These are phyloP conservation scores for Pterulicium gracile DNA, from an alignment of 1,284 basidiomycete genomes.

Conservation along the genomic window DNA sequence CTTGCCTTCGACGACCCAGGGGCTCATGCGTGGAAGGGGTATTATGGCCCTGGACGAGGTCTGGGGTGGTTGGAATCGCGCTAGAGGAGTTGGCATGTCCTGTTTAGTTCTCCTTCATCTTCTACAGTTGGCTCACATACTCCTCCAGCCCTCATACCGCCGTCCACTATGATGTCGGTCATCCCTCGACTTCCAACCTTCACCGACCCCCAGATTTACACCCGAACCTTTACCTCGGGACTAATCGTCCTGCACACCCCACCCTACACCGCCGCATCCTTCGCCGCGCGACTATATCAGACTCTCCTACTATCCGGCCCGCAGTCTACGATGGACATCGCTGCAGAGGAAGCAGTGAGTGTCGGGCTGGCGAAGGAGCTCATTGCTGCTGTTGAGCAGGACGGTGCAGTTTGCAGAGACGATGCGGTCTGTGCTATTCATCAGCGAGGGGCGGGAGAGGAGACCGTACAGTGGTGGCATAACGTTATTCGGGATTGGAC, in stretches of 20 bases:
- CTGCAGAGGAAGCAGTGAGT: slow-evolving; percentile 56
- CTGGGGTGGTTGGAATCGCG: slow-evolving; percentile 97
- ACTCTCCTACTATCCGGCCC: slow-evolving; percentile 37
- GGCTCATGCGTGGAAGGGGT: slow-evolving; percentile 62
- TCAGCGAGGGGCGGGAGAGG: slow-evolving; percentile 15
- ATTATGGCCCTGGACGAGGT: slow-evolving; percentile 89
- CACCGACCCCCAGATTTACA: slow-evolving; percentile 60
- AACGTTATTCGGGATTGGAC: neutral
- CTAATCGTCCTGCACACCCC: slow-evolving; percentile 82
- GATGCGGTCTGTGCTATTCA: slow-evolving; percentile 38
- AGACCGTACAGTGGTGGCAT: slow-evolving; percentile 19
- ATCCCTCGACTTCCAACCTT: slow-evolving; percentile 57
- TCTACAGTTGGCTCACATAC: slow-evolving; percentile 10
- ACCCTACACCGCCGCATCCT: slow-evolving; percentile 51
- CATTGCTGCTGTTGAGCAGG: slow-evolving; percentile 58
- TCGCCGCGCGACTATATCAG: slow-evolving; percentile 52
- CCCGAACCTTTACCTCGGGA: slow-evolving; percentile 60
- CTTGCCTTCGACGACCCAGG: slow-evolving; percentile 15
- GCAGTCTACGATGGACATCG: slow-evolving; percentile 53
- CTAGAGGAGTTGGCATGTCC: slow-evolving; percentile 79
- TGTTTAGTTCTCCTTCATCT: slow-evolving; percentile 6
- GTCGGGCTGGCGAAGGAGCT: slow-evolving; percentile 66
- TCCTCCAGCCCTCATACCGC: slow-evolving; percentile 71
- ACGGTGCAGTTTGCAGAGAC: slow-evolving; percentile 65
- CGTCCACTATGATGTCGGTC: slow-evolving; percentile 70